Conservation (phyloP, 169 alveolate species). For the Plasmodium inui region DNA sequence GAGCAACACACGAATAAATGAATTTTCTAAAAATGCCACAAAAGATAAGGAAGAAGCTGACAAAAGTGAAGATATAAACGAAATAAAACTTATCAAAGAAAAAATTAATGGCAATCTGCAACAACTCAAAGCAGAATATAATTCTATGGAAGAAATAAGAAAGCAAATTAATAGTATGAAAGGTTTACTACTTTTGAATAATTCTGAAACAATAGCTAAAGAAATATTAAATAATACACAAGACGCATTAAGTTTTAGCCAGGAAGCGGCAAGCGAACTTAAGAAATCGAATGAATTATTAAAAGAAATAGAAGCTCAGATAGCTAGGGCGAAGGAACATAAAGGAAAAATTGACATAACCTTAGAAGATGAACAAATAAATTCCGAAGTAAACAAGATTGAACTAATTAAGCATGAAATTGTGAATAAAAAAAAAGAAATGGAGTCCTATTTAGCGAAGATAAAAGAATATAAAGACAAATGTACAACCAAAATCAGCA, state of each 20-base stretch:
- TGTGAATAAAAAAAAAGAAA: neutral
- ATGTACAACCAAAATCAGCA: neutral
- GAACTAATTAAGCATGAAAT: neutral
- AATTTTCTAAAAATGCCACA: neutral
- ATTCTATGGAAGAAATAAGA: neutral
- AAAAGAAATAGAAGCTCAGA: neutral
- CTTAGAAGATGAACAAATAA: neutral
- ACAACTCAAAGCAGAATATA: neutral
- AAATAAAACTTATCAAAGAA: neutral
- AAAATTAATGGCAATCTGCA: neutral
- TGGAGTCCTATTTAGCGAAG: neutral
- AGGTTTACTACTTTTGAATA: neutral
- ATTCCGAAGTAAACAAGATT: neutral
- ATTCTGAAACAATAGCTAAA: neutral
- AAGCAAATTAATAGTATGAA: neutral
- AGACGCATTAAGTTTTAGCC: neutral
- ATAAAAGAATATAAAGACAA: conserved; percentile 10
- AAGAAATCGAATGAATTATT: neutral
- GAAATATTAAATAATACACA: neutral
- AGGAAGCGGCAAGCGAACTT: neutral
- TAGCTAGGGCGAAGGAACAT: neutral
- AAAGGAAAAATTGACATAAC: neutral
- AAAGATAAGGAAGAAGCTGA: neutral
- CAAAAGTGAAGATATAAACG: neutral
- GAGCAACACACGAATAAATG: neutral